A percentile compares a stretch with the other conserved stretches of the same genome.
These are phyloP conservation scores for Diddensiella transvaalensis DNA, from an alignment of 805 yeast species.

Conservation along the genomic window DNA sequence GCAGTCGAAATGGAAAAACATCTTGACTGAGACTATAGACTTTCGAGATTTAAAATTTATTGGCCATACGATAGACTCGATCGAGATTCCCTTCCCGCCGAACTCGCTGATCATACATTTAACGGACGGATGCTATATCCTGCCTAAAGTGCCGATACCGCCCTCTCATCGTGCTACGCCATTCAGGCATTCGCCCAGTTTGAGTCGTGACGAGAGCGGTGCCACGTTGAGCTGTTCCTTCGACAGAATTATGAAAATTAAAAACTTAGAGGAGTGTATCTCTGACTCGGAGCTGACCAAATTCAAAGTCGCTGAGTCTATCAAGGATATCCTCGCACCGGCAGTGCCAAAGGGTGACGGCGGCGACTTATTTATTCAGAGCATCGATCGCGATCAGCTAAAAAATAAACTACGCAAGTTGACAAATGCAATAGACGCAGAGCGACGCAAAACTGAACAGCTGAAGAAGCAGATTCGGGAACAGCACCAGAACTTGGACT, in stretches of 20 bases:
- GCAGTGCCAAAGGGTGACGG: too few species aligned
- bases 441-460: constrained; percentile 3
- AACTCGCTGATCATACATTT: constrained; percentile 21
- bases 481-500: constrained; percentile 13
- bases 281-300: constrained; percentile 29
- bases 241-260: constrained; percentile 29
- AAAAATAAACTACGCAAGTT: constrained; percentile 4
- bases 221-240: constrained; percentile 22
- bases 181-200: not conserved
- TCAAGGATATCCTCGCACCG: constrained; percentile 17
- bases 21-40: constrained; percentile 12
- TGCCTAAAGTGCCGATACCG: not conserved
- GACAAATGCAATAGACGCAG: not conserved
- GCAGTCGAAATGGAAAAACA: constrained; percentile 6
- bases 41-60: constrained; percentile 18
- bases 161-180: not conserved
- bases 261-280: constrained; percentile 30
- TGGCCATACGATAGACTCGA: constrained; percentile 19
- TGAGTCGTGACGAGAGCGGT: not conserved
- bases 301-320: constrained; percentile 13
- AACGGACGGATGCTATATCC: constrained; percentile 23
- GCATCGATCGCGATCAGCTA: constrained; percentile 7
- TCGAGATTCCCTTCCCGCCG: constrained; percentile 13
- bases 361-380: not conserved
- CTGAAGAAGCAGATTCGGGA: constrained; percentile 11